Evolutionary conservation across 2,329 filamentous ascomycete genomes (phyloP).

Genomic region (Diaporthe batatas): DNA sequence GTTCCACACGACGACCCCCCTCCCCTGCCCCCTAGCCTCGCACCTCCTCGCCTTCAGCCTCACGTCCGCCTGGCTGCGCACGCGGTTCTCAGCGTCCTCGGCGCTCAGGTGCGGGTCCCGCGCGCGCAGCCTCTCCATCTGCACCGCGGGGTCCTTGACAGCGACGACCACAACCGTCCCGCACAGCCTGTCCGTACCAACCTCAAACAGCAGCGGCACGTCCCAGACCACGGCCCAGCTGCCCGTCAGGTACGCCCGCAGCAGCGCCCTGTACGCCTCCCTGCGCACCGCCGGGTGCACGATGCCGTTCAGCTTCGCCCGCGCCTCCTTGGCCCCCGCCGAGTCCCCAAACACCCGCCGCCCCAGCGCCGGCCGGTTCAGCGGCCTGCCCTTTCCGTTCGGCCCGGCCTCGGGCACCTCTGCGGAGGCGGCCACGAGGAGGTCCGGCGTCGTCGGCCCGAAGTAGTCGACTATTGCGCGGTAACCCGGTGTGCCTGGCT

Average conservation of each 20-base stretch:
- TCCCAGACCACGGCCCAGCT: constrained; percentile 93
- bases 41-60: constrained; percentile 84
- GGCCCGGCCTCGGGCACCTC: constrained; percentile 67
- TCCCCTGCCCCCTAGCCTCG: constrained; percentile 71
- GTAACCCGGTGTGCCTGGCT: constrained; percentile 90
- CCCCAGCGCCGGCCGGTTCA: constrained; percentile 90
- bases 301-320: constrained; percentile 86
- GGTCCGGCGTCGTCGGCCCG: constrained; percentile 83
- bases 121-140: constrained; percentile 82
- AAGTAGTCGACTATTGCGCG: constrained; percentile 86
- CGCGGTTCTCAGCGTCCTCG: constrained; percentile 90
- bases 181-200: constrained; percentile 85
- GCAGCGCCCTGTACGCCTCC: constrained; percentile 82
- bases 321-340: constrained; percentile 77
- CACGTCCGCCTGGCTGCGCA: constrained; percentile 89
- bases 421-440: constrained; percentile 74
- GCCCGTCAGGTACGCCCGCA: constrained; percentile 80
- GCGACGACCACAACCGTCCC: constrained; percentile 89
- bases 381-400: constrained; percentile 74
- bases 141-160: constrained; percentile 81
- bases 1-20: constrained; percentile 91
- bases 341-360: constrained; percentile 86
- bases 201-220: constrained; percentile 92
- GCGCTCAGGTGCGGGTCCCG: constrained; percentile 82
- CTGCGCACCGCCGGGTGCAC: constrained; percentile 90